Base-by-base conservation (phyloP, 495 filamentous ascomycete genomes). In the Penicillium herquei region DNA sequence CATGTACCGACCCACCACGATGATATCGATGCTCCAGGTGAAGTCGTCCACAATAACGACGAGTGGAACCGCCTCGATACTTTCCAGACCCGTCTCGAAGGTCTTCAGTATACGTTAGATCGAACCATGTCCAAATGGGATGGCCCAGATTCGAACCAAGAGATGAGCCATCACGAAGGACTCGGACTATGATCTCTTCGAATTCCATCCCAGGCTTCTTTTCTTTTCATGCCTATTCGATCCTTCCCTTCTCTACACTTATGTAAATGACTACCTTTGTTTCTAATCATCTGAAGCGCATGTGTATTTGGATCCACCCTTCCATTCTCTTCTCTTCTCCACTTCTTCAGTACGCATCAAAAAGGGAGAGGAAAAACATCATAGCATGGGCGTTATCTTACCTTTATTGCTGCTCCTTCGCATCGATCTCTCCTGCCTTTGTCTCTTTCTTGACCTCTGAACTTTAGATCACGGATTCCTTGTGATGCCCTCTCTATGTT, bases 41-140 rank as follows among this genome's bases (percentile, higher is more conserved):
- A 60, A 18, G 40, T 55, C 1, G 56, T 59, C 13, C 11, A 54
- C 3, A 57, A 61, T 21, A 39, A 53, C 7, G 45, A 57, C 3
- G 57, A 58, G 13, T 68, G 63, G 60, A 57, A 58, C 12, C 51
- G 52, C 16, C 53, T 68, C 3, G 63, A 68, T 43, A 48, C 57
- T 11, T 68, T 68, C 55, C 65, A 68, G 47, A 57, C 40, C 4
- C 49, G 63, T 1, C 47, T 68, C 3, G 55, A 60, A 30, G 30
- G 49, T 7, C 39, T 68, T 41, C 52, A 61, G 39, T 47, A 52
- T 3, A 61, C 57, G 16, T 60, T 68, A 30, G 52, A 65, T 13
- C 46, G 49, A 21, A 55, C 59, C 6, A 68, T 68, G 65, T 63
- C 65, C 9, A 63, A 61, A 47, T 68, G 65, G 65, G 21, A 26